Conservation (phyloP, 306 rosid genomes). For the Quercus glauca region DNA sequence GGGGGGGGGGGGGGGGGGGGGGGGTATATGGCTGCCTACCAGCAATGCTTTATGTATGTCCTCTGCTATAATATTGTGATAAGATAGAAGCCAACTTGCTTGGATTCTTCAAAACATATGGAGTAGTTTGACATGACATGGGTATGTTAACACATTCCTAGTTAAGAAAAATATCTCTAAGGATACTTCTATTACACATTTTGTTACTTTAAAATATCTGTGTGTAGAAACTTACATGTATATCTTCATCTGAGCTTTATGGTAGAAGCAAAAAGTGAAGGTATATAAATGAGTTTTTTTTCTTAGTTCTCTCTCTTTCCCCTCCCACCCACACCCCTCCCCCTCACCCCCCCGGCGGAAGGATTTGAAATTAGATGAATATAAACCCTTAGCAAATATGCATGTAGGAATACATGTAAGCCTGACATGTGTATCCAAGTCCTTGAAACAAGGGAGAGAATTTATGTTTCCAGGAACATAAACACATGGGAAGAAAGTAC, state of each 20-base stretch:
- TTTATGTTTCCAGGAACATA: neutral
- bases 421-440: neutral
- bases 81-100: too few relatives aligned
- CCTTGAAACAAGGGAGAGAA: neutral
- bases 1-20: too few relatives aligned
- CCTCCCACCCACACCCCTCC: too few relatives aligned
- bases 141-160: neutral
- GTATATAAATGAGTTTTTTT: neutral
- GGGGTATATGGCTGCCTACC: too few relatives aligned
- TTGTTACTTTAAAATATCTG: neutral
- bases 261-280: neutral
- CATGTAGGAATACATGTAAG: neutral
- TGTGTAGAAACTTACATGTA: neutral
- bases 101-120: too few relatives aligned
- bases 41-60: too few relatives aligned
- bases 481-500: neutral
- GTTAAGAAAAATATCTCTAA: neutral
- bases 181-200: neutral
- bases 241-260: neutral
- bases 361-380: neutral
- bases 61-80: too few relatives aligned
- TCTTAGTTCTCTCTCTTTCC: too few relatives aligned
- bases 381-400: neutral
- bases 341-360: too few relatives aligned
- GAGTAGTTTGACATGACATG: neutral